These are phyloP conservation scores for Tirmania nivea DNA, from an alignment of 495 filamentous ascomycete species.

Conservation along the genomic window DNA sequence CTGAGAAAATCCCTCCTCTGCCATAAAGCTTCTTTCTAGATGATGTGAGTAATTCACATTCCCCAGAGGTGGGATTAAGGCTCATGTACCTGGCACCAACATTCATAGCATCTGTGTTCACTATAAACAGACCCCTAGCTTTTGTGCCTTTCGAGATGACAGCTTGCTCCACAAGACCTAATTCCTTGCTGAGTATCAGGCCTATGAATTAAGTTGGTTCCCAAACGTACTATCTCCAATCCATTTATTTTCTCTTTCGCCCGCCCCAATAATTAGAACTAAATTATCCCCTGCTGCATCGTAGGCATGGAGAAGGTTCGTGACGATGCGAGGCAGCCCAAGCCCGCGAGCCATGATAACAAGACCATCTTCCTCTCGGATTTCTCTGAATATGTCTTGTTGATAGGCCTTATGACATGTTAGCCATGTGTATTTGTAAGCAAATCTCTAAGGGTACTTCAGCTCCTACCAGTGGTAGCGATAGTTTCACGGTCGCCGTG, in stretches of 20 bases:
- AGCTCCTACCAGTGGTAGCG: conserved; percentile 55
- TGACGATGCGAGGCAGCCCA: conserved; percentile 71
- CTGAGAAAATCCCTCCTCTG: conserved; percentile 77
- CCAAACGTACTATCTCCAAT: conserved; percentile 45
- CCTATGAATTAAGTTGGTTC: neutral
- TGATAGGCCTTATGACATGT: conserved; percentile 40
- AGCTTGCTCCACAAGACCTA: conserved; percentile 78
- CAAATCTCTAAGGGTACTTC: neutral
- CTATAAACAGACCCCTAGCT: conserved; percentile 65
- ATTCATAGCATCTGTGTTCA: conserved; percentile 84
- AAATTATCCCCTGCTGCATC: conserved; percentile 90
- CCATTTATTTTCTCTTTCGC: conserved; percentile 85
- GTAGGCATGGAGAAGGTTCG: conserved; percentile 86
- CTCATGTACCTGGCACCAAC: conserved; percentile 41
- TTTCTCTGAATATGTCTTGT: conserved; percentile 79
- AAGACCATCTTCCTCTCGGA: conserved; percentile 77
- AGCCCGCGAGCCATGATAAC: conserved; percentile 78
- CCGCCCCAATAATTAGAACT: conserved; percentile 70
- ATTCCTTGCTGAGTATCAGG: neutral
- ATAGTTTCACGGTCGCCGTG: conserved; percentile 59
- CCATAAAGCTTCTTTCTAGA: conserved; percentile 69
- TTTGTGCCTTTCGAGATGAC: conserved; percentile 56
- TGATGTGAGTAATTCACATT: neutral
- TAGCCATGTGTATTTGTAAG: neutral
- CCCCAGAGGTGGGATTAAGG: neutral